Percentiles rank a stretch among this genome's conserved stretches.
These are phyloP conservation scores for Rhodotorula sp. DNA, from an alignment of 1,284 basidiomycete species.

Conservation along the genomic window DNA sequence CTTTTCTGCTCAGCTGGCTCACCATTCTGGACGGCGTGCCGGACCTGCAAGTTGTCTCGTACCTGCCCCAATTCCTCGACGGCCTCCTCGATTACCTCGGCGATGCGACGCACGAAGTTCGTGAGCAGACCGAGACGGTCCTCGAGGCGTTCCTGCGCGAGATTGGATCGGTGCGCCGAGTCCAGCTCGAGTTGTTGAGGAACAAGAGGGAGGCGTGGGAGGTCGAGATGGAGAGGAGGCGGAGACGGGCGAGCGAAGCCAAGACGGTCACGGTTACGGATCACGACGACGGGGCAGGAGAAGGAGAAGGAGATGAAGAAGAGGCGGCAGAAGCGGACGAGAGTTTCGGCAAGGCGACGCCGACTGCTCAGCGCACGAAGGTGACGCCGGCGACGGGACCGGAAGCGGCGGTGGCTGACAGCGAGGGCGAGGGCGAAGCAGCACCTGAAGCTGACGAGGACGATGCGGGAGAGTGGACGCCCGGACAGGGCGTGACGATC, in stretches of 20 bases:
- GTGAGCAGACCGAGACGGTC: constrained; percentile 84
- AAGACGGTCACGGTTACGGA: constrained; percentile 19
- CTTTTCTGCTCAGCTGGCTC: constrained; percentile 95
- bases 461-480: constrained; percentile 67
- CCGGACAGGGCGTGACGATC: constrained; percentile 87
- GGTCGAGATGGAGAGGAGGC: constrained; percentile 4
- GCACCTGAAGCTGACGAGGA: constrained; percentile 30
- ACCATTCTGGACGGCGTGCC: constrained; percentile 94
- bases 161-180: constrained; percentile 72
- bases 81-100: constrained; percentile 91
- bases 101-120: constrained; percentile 91
- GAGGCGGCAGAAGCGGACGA: background rate
- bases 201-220: constrained; percentile 50
- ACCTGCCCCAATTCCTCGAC: constrained; percentile 91
- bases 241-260: constrained; percentile 21
- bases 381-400: constrained; percentile 10
- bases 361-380: background rate
- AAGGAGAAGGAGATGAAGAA: background rate
- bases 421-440: constrained; percentile 42
- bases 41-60: constrained; percentile 89
- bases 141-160: constrained; percentile 91
- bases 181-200: constrained; percentile 47
- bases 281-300: background rate
- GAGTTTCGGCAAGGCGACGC: constrained; percentile 8
- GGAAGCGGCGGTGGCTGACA: constrained; percentile 38